A percentile compares a stretch with the other conserved stretches of the same genome.
Evolutionary conservation across 192 early-diverging fungal species (phyloP).

Genomic region (Coemansia sp.): DNA sequence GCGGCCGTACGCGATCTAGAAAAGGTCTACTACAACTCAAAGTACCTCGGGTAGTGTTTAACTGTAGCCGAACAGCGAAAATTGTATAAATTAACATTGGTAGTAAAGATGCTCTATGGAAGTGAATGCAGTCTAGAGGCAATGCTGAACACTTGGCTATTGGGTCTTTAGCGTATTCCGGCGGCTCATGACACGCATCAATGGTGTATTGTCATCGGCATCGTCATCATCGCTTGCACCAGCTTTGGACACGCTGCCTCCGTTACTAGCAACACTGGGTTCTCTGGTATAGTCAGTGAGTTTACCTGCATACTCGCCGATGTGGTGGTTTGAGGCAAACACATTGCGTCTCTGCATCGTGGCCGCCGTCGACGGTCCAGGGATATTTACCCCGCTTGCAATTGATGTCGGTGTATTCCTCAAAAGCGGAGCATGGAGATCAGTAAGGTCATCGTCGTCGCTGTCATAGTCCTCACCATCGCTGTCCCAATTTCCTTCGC

Average conservation of each 20-base stretch:
- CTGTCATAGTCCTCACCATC: conserved; percentile 45
- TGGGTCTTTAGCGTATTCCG: conserved; percentile 11
- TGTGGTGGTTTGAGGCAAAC: conserved; percentile 24
- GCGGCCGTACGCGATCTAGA: conserved; percentile 50
- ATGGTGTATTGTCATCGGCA: conserved; percentile 39
- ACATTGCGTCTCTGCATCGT: conserved; percentile 42
- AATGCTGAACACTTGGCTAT: not conserved
- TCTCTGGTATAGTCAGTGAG: conserved; percentile 32
- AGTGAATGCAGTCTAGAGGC: not conserved
- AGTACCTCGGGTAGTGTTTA: conserved; percentile 22
- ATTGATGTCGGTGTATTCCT: conserved; percentile 12
- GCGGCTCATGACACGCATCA: conserved; percentile 33
- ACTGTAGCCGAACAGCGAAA: not conserved
- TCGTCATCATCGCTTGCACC: conserved; percentile 25
- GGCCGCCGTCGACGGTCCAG: conserved; percentile 14
- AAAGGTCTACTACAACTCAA: conserved; percentile 53
- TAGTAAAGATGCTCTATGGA: not conserved
- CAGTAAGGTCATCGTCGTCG: conserved; percentile 45
- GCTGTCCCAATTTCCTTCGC: conserved; percentile 44
- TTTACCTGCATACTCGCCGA: conserved; percentile 25
- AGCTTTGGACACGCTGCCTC: not conserved
- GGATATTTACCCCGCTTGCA: conserved; percentile 28
- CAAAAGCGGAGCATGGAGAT: conserved; percentile 16
- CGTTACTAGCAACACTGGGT: not conserved
- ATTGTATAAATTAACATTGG: conserved; percentile 7